Evolutionary conservation across 1,139 yeast species (phyloP), one percentile per base, ranked within the genome.

Genomic region (Yamadazyma conglobata): DNA sequence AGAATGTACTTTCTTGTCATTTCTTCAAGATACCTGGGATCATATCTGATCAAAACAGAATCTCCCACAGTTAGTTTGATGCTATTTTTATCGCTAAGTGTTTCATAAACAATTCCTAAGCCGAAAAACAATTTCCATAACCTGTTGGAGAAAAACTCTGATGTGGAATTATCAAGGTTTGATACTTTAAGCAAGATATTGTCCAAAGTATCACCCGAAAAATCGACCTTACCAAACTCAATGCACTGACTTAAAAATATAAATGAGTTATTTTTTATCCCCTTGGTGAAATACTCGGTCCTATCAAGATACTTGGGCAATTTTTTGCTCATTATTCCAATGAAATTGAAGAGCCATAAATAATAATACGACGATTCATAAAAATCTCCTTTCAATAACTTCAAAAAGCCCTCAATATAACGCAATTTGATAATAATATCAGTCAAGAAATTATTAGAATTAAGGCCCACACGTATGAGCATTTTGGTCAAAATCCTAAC

Each of bases 1-100:
- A 56, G 31, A 5, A 65, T 47, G 30, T 62, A 57, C 32, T 60
- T 53, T 14, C 61, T 37, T 3, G 67, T 35, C 57, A 62, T 54
- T 24, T 58, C 58, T 13, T 48, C 54, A 4, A 59, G 30, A 31
- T 32, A 27, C 4, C 10, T 12, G 8, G 31, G 34, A 17, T 42
- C 35, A 24, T 36, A 44, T 19, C 50, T 10, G 6, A 27, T 19
- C 17, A 42, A 19, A 18, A 17, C 20, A 2, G 22, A 6, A 7
- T 26, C 33, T 9, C 31, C 40, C 9, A 46, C 34, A 5, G 28
- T 15, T 2, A 51, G 34, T 5, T 13, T 19, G 3, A 26, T 28
- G 8, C 42, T 34, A 5, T 40, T 16, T 17, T 25, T 24, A 2
- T 15, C 4, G 8, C 58, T 45, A 10, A 48, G 24, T 19, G 30